Percentiles rank a stretch among this genome's conserved stretches.
These are phyloP conservation scores for Globisporangium lucens DNA, from an alignment of 352 stramenopile species.

Conservation along the genomic window DNA sequence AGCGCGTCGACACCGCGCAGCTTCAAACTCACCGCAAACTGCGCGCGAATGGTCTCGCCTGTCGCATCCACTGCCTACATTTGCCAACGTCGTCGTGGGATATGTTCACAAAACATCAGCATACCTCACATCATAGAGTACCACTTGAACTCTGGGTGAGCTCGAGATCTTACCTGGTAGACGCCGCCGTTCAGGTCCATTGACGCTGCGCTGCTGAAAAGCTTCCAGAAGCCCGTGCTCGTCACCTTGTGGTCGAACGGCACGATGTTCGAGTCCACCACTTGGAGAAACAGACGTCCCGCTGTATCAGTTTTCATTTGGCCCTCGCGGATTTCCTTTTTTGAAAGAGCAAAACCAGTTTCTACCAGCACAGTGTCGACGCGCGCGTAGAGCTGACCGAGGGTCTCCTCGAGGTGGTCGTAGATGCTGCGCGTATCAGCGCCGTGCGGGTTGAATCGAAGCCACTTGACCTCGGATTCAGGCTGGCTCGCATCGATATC, in stretches of 20 bases:
- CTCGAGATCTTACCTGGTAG: neutral
- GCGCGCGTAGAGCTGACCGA: neutral
- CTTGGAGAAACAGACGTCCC: neutral
- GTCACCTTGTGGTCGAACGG: slow-evolving; percentile 3
- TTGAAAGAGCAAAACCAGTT: neutral
- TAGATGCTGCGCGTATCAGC: neutral
- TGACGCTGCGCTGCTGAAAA: neutral
- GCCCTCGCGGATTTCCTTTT: neutral
- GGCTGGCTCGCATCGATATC: neutral
- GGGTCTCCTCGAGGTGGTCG: neutral
- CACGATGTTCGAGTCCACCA: slow-evolving; percentile 8
- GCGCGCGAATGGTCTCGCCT: neutral
- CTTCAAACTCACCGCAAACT: slow-evolving; percentile 4
- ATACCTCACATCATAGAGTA: neutral
- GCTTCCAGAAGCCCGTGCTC: slow-evolving; percentile 3
- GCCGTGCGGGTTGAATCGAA: neutral
- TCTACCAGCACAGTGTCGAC: slow-evolving; percentile 5
- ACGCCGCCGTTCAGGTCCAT: slow-evolving; percentile 1
- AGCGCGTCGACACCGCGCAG: neutral
- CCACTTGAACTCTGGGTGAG: neutral
- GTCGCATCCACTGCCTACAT: neutral
- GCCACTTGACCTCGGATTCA: neutral
- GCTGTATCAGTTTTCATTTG: neutral
- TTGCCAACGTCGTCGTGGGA: neutral
- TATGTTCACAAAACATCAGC: too few relatives aligned